Conservation (phyloP, 352 stramenopile genomes). For the Phytophthora idaei region DNA sequence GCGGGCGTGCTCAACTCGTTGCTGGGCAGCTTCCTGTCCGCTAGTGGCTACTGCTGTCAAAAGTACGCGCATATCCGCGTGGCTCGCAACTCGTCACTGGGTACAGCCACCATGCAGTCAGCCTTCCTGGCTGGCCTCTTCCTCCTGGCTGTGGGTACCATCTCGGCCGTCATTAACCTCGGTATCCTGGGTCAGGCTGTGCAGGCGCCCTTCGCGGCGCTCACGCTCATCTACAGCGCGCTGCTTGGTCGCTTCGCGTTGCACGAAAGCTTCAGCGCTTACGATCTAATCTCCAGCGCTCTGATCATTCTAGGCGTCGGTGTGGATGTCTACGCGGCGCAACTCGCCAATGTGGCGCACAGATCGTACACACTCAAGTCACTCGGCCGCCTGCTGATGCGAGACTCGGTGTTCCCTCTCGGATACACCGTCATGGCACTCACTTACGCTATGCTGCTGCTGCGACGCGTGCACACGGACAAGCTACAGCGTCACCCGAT, state of each 20-base stretch:
- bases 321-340: conserved; percentile 65
- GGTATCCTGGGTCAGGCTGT: conserved; percentile 78
- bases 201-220: conserved; percentile 77
- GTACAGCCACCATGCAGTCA: conserved; percentile 66
- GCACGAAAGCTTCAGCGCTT: conserved; percentile 51
- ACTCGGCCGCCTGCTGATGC: conserved; percentile 51
- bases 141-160: conserved; percentile 64
- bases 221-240: conserved; percentile 83
- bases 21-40: conserved; percentile 75
- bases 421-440: conserved; percentile 58
- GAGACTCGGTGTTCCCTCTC: conserved; percentile 61
- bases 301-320: conserved; percentile 70
- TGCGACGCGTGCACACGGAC: conserved; percentile 57
- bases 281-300: conserved; percentile 61
- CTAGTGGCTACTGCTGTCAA: conserved; percentile 83
- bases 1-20: conserved; percentile 77
- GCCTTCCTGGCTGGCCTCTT: conserved; percentile 63
- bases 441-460: conserved; percentile 54
- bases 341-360: conserved; percentile 47
- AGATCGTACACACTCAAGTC: conserved; percentile 65
- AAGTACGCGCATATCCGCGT: conserved; percentile 74
- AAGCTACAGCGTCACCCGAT: conserved; percentile 60
- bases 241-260: conserved; percentile 72
- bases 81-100: conserved; percentile 49
- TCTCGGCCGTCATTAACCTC: conserved; percentile 76